Percentiles rank a stretch among this genome's conserved stretches.
Conservation (phyloP, 129 eudicot species). For the Chrysanthemum makinoi region DNA sequence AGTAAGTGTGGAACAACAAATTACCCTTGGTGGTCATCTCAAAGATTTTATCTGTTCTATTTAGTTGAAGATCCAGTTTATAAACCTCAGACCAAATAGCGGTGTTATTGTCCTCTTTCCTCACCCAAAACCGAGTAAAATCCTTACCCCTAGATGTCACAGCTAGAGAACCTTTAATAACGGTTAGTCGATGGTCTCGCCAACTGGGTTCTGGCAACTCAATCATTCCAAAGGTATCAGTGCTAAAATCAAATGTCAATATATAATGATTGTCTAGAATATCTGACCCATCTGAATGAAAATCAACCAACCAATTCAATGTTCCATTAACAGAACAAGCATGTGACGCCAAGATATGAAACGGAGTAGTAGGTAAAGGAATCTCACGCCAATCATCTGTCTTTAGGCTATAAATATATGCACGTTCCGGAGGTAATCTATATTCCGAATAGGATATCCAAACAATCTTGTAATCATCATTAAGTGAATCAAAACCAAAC, state of each 20-base stretch:
- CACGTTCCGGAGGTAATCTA: background rate
- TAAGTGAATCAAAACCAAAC: slow-evolving; percentile 3
- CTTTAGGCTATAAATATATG: background rate
- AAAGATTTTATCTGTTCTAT: background rate
- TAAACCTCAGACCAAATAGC: slow-evolving; percentile 3
- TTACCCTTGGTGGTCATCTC: background rate
- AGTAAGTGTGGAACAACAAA: background rate
- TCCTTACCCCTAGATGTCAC: background rate
- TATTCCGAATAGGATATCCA: background rate
- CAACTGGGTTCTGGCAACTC: background rate
- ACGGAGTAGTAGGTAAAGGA: background rate
- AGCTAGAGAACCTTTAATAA: slow-evolving; percentile 16
- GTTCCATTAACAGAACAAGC: slow-evolving; percentile 4
- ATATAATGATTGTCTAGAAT: background rate
- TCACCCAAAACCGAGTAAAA: background rate
- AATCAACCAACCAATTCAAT: slow-evolving; percentile 6
- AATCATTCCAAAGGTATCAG: background rate
- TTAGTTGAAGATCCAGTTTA: background rate
- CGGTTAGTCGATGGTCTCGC: background rate
- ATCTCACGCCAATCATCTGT: background rate
- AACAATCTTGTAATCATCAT: slow-evolving; percentile 8
- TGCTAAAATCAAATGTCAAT: slow-evolving; percentile 2
- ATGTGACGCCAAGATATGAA: background rate
- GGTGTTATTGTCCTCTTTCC: background rate
- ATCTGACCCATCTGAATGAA: background rate